Evolutionary conservation across 176 grass and related monocot species (phyloP), one percentile per base, ranked within the genome.

Genomic region (Rhynchospora pubera): DNA sequence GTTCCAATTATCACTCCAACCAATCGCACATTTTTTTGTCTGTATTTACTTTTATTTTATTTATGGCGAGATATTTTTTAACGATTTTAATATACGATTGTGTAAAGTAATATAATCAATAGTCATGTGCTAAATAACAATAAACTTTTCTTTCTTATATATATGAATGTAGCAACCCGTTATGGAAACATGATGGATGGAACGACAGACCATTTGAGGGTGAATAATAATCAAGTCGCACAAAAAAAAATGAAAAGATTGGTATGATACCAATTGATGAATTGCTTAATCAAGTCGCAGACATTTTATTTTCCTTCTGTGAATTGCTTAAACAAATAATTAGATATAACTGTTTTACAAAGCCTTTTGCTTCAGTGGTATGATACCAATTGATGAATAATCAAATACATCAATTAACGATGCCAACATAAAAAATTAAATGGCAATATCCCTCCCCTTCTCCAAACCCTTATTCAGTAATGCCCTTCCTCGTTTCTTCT

Each of bases 301-400:
- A 22, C 7, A 61, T 6, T 42, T 70, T 9, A 56, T 56, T 18
- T 42, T 5, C 13, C 48, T 55, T 77, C 7, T 3, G 30, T 55
- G 5, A 76, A 16, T 30, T 15, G 19, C n/a, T 28, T 59, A 1
- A 53, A 15, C 45, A 52, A 26, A 75, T 53, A 26, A 22, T 75
- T 53, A 28, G 14, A 26, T 3, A 52, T 75, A 1, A 53, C 48
- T 53, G 4, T 43, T 10, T 65, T 39, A 10, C 22, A 14, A 28
- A 66, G 42, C 42, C 28, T 15, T 65, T 81, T 82, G 6, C 57
- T 50, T n/a, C 21, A 7, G 59, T 82, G 60, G 72, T 76, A 55
- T 32, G 48, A 76, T 76, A 39, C 34, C 34, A 39, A 39, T 28
- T 75, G 71, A 75, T 79, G 43, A 81, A 64, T 21, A 81, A 81